Base-by-base conservation (phyloP, 441 rosid species). In the Gossypium lobatum region DNA sequence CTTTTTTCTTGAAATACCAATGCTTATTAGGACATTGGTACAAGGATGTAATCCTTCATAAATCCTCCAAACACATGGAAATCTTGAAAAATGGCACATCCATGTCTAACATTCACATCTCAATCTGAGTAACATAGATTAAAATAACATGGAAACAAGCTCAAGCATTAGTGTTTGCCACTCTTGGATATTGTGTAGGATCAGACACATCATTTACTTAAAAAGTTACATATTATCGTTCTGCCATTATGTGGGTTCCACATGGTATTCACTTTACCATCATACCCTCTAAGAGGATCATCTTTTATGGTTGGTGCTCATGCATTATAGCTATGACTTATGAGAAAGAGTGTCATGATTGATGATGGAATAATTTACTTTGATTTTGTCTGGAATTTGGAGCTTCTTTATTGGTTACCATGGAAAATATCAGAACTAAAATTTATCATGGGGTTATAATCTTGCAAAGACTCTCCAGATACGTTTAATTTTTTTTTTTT, bases 341-440 rank as follows among this genome's bases (percentile, higher is more conserved):
- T 0, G 39, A 11, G 70, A 75, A 25, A 45, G 39, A 50, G 45
- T 50, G 55, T 18, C 37, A 25, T 45, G 21, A 70, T 70, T 76
- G 64, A n/a, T 17, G 46, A 68, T 68, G 54, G 42, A 68, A 50
- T 68, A 25, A 68, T 52, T 16, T 26, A 4, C 14, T 68, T 3
- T 52, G 60, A 4, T 68, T 26, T 26, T 52, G 25, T 37, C 46
- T 46, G 63, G 46, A 20, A 31, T 6, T 70, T n/a, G 54, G 57
- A 70, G 42, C 13, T 50, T 62, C 46, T 69, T 16, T 23, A 26
- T 31, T 28, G 25, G 16, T 69, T 69, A 53, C 10, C 9, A 31
- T 52, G 26, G 62, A 53, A 53, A 70, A 21, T n/a, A 66, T 46
- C 71, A 23, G 71, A 66, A 48, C 7, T 66, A n/a, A 66, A 66